These are phyloP conservation scores for Rubroshorea leprosula DNA, from an alignment of 345 rosid genomes.

Conservation along the genomic window DNA sequence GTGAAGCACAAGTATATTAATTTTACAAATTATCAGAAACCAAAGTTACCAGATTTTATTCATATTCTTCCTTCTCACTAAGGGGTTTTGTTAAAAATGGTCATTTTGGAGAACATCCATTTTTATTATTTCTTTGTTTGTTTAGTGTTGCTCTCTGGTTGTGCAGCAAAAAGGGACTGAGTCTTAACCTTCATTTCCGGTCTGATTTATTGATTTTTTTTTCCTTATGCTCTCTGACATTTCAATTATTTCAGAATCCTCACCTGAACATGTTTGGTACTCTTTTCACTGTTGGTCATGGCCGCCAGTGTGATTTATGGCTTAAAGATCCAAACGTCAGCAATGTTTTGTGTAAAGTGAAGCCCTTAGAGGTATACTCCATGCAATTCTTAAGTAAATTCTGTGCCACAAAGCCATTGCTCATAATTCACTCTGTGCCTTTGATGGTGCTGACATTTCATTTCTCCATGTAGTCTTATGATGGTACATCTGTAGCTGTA, in stretches of 20 bases:
- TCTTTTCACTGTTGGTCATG: conserved; percentile 73
- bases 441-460: conserved; percentile 24
- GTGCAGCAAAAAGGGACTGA: background rate
- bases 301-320: conserved; percentile 60
- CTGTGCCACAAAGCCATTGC: background rate
- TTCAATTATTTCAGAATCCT: conserved; percentile 58
- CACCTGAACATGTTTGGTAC: conserved; percentile 54
- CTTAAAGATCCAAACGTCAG: conserved; percentile 62
- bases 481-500: conserved; percentile 54
- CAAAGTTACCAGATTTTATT: background rate
- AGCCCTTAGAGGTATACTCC: conserved; percentile 62
- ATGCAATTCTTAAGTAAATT: conserved; percentile 8
- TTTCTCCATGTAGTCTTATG: conserved; percentile 36
- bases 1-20: background rate
- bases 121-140: no score
- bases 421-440: background rate
- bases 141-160: background rate
- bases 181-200: conserved; percentile 3
- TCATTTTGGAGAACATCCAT: no score
- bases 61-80: no score
- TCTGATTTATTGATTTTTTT: background rate
- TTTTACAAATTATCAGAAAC: background rate
- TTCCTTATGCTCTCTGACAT: conserved; percentile 15
- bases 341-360: conserved; percentile 59
- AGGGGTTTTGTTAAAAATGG: background rate